Evolutionary conservation across 345 rosid species (phyloP).

Genomic region (Camelina hispida): DNA sequence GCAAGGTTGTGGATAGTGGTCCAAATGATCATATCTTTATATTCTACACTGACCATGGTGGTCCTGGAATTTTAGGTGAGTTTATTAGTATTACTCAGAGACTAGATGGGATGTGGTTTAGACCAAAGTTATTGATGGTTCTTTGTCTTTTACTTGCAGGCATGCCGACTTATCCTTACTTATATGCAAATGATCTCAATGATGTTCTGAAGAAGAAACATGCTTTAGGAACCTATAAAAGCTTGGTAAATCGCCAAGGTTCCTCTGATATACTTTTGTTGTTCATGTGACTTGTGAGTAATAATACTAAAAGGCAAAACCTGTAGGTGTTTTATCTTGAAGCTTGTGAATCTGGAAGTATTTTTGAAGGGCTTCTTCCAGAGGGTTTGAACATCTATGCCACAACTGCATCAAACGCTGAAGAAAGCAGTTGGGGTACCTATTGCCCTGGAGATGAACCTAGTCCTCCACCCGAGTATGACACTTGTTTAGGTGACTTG

Average conservation of each 20-base stretch:
- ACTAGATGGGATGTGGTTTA: background rate
- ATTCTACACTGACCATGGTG: constrained; percentile 87
- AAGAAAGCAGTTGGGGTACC: constrained; percentile 97
- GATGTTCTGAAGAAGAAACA: constrained; percentile 78
- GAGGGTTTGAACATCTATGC: constrained; percentile 91
- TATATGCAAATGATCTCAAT: constrained; percentile 80
- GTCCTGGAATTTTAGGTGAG: constrained; percentile 96
- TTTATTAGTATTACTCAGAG: constrained; percentile 13
- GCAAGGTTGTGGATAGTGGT: constrained; percentile 91
- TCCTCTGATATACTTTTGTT: constrained; percentile 16
- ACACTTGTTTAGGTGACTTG: constrained; percentile 96
- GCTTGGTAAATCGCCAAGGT: constrained; percentile 61
- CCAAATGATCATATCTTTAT: constrained; percentile 93
- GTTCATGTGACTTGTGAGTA: background rate
- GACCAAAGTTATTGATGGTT: background rate
- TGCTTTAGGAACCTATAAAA: constrained; percentile 77
- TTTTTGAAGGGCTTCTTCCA: constrained; percentile 97
- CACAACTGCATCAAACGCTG: constrained; percentile 93
- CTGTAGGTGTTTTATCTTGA: constrained; percentile 95
- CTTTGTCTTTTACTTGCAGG: constrained; percentile 51
- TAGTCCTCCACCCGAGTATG: constrained; percentile 88
- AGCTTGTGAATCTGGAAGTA: constrained; percentile 99
- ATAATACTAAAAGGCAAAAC: constrained; percentile 22
- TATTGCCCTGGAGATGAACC: constrained; percentile 96
- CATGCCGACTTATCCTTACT: constrained; percentile 92